phyloP scores from a whole-genome alignment of 2,329 filamentous ascomycete species.

The Sordariomycetes sp. region DNA sequence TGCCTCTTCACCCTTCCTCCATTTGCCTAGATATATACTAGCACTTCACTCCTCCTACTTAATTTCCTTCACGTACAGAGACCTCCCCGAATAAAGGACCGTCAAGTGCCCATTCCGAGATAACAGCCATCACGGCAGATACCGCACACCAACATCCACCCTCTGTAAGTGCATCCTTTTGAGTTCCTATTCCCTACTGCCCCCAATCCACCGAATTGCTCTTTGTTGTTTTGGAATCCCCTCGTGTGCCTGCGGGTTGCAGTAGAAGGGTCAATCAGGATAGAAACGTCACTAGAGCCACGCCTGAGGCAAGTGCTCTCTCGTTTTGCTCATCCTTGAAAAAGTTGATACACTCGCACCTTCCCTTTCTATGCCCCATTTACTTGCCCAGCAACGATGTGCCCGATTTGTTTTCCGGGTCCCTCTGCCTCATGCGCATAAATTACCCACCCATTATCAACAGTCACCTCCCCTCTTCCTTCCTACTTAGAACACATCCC shows the following conservation, averaged over 20 bases:
- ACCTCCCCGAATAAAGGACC: too few relatives aligned
- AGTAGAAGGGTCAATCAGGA: too few relatives aligned
- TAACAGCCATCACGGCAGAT: too few relatives aligned
- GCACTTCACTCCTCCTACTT: too few relatives aligned
- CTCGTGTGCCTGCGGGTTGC: neutral
- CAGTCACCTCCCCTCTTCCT: neutral
- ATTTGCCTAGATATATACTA: too few relatives aligned
- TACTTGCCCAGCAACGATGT: neutral
- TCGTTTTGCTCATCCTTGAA: neutral
- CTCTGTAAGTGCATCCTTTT: neutral
- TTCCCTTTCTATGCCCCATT: neutral
- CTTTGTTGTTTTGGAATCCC: neutral
- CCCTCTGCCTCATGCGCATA: neutral
- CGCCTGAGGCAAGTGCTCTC: too few relatives aligned
- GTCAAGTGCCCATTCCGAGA: too few relatives aligned
- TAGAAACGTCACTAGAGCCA: too few relatives aligned
- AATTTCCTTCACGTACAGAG: too few relatives aligned
- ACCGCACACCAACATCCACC: too few relatives aligned
- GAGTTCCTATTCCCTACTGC: neutral
- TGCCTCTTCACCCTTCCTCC: too few relatives aligned
- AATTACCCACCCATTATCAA: neutral
- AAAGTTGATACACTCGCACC: neutral
- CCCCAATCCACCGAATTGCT: neutral
- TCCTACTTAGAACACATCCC: neutral
- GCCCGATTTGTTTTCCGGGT: neutral